Base-by-base conservation (phyloP, 345 rosid genomes). In the Acer negundo region DNA sequence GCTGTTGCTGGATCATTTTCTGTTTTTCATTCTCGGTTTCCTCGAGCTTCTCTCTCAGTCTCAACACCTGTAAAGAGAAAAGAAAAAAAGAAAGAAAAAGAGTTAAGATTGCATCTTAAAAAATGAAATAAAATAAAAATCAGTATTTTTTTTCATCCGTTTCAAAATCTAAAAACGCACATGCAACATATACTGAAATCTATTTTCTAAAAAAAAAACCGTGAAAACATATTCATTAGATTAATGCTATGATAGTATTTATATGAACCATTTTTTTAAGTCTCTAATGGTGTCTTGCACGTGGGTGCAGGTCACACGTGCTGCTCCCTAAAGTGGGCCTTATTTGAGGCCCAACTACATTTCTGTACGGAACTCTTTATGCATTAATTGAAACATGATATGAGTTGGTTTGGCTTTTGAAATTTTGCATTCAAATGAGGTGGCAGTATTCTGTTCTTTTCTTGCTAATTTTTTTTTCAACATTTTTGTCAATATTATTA, bases 41-140 rank as follows among this genome's bases (percentile, higher is more conserved):
- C 3, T 22, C 6, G 19, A 74, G 69, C 2, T 74, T 49, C 4
- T 87, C 90, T 6, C 84, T 88, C 59, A 94, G 86, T 79, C 85
- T 85, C 42, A 88, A 3, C 12, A 94, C 86, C 98, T 93, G 75
- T n/a, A 63, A 12, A 58, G 2, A 10, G 13, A 1, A 3, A 7
- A 42, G 7, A 5, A 40, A 7, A 5, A n/a, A n/a, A n/a, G n/a
- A 38, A 38, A 1, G 9, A 6, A 40, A 8, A 31, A 31, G 3
- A 3, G 35, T 31, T 4, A 31, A 31, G 5, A 31, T 4, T 31
- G 4, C 5, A 4, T 3, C 3, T 31, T 2, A 31, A 31, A 31
- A 31, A 31, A 31, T 3, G 3, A 31, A 31, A 3, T 31, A 31
- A 28, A 28, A 28, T 28, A 28, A 28, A 28, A 28, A 31, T 31